Evolutionary conservation across 371 early-diverging fungal species (phyloP).

Genomic region (Rhizopus arrhizus): DNA sequence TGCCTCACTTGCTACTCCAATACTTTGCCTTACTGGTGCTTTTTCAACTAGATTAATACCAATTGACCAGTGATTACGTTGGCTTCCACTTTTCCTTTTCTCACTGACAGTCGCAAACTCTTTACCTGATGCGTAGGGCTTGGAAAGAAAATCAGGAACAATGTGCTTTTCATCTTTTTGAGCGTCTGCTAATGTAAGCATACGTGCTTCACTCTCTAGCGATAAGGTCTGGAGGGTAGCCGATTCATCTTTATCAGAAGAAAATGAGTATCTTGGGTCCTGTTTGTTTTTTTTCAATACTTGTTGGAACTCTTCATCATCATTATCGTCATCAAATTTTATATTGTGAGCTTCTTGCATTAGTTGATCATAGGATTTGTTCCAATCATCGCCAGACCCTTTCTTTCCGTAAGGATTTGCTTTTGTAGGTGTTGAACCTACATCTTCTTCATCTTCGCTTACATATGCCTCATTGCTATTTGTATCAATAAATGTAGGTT

Average conservation of each 20-base stretch:
- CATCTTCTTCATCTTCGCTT: neutral
- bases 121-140: neutral
- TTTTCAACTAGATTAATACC: constrained; percentile 27
- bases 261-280: neutral
- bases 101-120: neutral
- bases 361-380: neutral
- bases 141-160: neutral
- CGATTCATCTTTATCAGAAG: neutral
- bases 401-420: neutral
- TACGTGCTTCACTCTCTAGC: neutral
- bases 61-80: constrained; percentile 38
- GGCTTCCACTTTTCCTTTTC: constrained; percentile 36
- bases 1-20: constrained; percentile 18
- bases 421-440: neutral
- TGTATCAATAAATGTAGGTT: neutral
- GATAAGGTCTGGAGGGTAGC: constrained; percentile 9
- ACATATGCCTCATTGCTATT: neutral
- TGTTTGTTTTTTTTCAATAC: neutral
- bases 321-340: neutral
- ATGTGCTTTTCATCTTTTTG: neutral
- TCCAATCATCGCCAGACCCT: neutral
- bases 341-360: neutral
- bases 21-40: constrained; percentile 16
- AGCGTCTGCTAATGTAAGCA: neutral
- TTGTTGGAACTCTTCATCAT: neutral